These are phyloP conservation scores for Fistulinella cinereoalba DNA, from an alignment of 1,284 basidiomycete species.

Conservation along the genomic window DNA sequence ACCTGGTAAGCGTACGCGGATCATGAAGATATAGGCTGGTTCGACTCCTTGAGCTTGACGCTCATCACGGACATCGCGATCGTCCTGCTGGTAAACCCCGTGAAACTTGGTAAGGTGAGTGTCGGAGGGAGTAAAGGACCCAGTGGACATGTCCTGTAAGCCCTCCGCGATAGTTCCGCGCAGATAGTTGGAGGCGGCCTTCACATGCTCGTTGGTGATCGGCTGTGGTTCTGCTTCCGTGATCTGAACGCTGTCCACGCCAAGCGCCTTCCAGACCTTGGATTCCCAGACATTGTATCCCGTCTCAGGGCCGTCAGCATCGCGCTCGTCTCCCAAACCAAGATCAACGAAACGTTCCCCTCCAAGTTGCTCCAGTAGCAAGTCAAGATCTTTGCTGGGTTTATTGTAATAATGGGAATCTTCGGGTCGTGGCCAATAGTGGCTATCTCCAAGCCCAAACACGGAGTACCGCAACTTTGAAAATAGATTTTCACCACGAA, in stretches of 20 bases:
- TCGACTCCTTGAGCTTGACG: slow-evolving; percentile 91
- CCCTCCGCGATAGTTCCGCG: slow-evolving; percentile 97
- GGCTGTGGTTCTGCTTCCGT: slow-evolving; percentile 92
- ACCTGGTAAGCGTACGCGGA: slow-evolving; percentile 93
- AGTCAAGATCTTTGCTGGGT: slow-evolving; percentile 88
- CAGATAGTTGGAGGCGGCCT: slow-evolving; percentile 92
- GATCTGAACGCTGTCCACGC: slow-evolving; percentile 89
- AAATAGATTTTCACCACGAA: slow-evolving; percentile 55
- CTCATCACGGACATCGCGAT: slow-evolving; percentile 97
- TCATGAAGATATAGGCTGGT: slow-evolving; percentile 98
- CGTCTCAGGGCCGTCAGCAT: slow-evolving; percentile 94
- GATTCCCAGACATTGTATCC: slow-evolving; percentile 97
- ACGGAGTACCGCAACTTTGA: slow-evolving; percentile 74
- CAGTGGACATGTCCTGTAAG: slow-evolving; percentile 83
- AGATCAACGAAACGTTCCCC: slow-evolving; percentile 69
- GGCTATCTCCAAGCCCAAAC: slow-evolving; percentile 96
- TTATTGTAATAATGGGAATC: slow-evolving; percentile 99
- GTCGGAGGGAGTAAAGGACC: slow-evolving; percentile 87
- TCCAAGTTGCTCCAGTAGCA: slow-evolving; percentile 73
- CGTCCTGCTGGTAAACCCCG: slow-evolving; percentile 96
- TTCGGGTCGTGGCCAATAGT: slow-evolving; percentile 99
- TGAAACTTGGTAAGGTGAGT: slow-evolving; percentile 99
- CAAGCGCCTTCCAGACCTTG: slow-evolving; percentile 89
- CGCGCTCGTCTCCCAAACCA: slow-evolving; percentile 96
- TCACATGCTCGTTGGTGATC: slow-evolving; percentile 99